A percentile compares a stretch with the other conserved stretches of the same genome.
Conservation (phyloP, 257 asterid genomes). For the Salvia miltiorrhiza region DNA sequence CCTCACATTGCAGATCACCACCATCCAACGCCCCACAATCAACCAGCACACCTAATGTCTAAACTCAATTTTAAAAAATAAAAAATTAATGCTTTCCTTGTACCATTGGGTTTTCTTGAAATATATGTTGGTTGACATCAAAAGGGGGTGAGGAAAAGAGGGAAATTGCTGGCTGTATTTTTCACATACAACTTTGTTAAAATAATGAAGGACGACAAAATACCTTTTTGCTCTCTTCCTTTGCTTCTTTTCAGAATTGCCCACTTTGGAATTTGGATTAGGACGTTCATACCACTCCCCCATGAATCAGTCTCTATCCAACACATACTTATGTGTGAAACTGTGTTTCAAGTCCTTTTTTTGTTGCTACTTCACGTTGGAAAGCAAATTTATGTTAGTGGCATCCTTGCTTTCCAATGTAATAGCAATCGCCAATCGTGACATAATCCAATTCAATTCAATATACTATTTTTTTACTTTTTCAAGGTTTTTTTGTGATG, state of each 20-base stretch:
- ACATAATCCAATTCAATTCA: neutral
- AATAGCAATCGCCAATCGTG: neutral
- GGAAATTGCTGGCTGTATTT: constrained; percentile 12
- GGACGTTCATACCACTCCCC: neutral
- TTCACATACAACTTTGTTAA: constrained; percentile 1
- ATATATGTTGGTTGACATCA: constrained; percentile 15
- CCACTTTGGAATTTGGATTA: neutral
- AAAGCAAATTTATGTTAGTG: neutral
- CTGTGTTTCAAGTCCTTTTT: neutral
- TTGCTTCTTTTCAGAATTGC: neutral
- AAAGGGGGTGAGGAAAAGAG: constrained; percentile 11
- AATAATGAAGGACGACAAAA: constrained; percentile 7
- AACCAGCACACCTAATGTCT: constrained; percentile 15
- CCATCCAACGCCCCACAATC: constrained; percentile 20
- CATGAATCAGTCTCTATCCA: neutral
- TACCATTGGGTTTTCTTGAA: neutral
- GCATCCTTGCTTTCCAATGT: neutral
- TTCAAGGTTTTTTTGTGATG: too few relatives aligned
- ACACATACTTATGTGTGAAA: neutral
- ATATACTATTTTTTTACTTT: too few relatives aligned
- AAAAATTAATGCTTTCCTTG: constrained; percentile 14
- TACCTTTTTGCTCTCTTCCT: neutral
- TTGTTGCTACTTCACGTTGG: neutral
- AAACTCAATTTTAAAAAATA: neutral
- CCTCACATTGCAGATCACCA: neutral